Evolutionary conservation across 257 asterid species (phyloP).

Genomic region (Lycium barbarum): DNA sequence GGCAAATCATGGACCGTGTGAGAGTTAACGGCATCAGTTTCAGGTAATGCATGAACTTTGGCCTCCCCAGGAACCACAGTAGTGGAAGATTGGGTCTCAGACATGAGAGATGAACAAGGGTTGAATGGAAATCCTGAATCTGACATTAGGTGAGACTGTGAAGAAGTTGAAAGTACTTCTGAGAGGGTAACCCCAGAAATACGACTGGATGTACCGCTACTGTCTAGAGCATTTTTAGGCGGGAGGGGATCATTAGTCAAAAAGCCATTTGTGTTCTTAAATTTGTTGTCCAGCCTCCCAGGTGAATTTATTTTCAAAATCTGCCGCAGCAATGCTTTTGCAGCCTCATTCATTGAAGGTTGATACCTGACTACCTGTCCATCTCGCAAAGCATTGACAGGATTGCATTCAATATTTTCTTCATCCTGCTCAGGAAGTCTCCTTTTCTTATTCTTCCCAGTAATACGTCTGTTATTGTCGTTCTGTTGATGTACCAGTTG

Average conservation of each 20-base stretch:
- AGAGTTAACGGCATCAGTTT: slow-evolving; percentile 33
- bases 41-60: slow-evolving; percentile 39
- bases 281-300: slow-evolving; percentile 50
- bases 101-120: slow-evolving; percentile 35
- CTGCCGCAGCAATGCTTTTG: slow-evolving; percentile 64
- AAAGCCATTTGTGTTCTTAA: slow-evolving; percentile 51
- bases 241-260: slow-evolving; percentile 53
- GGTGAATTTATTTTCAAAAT: slow-evolving; percentile 62
- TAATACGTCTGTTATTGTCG: slow-evolving; percentile 54
- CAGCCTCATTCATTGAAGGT: slow-evolving; percentile 86
- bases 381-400: slow-evolving; percentile 48
- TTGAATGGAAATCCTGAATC: slow-evolving; percentile 31
- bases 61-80: slow-evolving; percentile 37
- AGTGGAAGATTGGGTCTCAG: slow-evolving; percentile 51
- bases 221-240: slow-evolving; percentile 46
- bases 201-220: slow-evolving; percentile 50
- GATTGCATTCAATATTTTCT: slow-evolving; percentile 47
- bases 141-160: slow-evolving; percentile 28
- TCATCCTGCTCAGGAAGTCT: slow-evolving; percentile 71
- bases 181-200: slow-evolving; percentile 66
- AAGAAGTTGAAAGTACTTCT: slow-evolving; percentile 54
- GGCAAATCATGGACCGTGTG: slow-evolving; percentile 33
- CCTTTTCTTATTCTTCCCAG: slow-evolving; percentile 77
- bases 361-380: slow-evolving; percentile 70
- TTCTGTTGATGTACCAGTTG: slow-evolving; percentile 73